Conservation (phyloP, 805 yeast species). For the Myxozyma lipomycoides region DNA sequence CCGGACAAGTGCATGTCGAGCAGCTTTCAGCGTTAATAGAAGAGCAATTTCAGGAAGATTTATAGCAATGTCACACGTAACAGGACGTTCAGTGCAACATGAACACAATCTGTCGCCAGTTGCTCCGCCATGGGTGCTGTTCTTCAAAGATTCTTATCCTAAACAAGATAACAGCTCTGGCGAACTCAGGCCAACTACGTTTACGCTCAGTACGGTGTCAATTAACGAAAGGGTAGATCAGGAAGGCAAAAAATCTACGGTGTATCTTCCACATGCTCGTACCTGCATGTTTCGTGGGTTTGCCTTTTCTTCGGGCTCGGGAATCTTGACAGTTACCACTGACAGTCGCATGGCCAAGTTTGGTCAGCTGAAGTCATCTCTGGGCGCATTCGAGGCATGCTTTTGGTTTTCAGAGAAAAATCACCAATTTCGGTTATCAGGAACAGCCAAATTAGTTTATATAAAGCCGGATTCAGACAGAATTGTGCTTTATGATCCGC, state of each 20-base stretch:
- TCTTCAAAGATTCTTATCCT: slow-evolving; percentile 10
- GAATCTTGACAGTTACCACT: slow-evolving; percentile 22
- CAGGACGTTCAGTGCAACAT: not conserved
- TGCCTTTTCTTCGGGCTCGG: slow-evolving; percentile 21
- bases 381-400: slow-evolving; percentile 25
- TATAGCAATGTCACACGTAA: not conserved
- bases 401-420: slow-evolving; percentile 20
- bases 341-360: slow-evolving; percentile 26
- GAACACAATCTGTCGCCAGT: slow-evolving; percentile 17
- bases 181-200: slow-evolving; percentile 7
- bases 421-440: slow-evolving; percentile 23
- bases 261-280: slow-evolving; percentile 22
- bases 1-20: no score
- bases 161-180: not conserved
- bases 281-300: slow-evolving; percentile 27
- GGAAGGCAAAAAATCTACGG: slow-evolving; percentile 4
- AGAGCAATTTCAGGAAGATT: no score
- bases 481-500: slow-evolving; percentile 13
- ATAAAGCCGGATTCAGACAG: not conserved
- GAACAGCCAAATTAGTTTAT: slow-evolving; percentile 17
- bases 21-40: no score
- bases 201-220: slow-evolving; percentile 23
- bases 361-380: slow-evolving; percentile 10
- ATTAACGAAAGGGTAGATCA: slow-evolving; percentile 1
- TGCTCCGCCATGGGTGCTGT: slow-evolving; percentile 21